Percentiles rank a stretch among this genome's conserved stretches.
These are phyloP conservation scores for Thermoascus crustaceus DNA, from an alignment of 2,329 filamentous ascomycete species.

Conservation along the genomic window DNA sequence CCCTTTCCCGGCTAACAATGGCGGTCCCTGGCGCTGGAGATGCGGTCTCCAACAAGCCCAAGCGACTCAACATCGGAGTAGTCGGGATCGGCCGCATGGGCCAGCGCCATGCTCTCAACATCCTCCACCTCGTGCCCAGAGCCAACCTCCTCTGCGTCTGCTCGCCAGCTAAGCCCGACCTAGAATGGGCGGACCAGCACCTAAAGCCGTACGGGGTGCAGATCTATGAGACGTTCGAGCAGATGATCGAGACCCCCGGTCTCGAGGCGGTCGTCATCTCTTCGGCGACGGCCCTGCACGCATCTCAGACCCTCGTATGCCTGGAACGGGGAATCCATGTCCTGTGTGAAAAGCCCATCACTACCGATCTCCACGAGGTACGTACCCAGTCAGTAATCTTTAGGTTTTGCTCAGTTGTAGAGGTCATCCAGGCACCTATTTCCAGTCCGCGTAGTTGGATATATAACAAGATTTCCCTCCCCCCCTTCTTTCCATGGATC, in stretches of 20 bases:
- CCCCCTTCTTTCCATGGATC: no score
- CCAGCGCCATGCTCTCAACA: slow-evolving; percentile 44
- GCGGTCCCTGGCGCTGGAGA: neutral
- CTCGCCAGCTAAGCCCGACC: slow-evolving; percentile 38
- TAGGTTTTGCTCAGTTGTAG: no score
- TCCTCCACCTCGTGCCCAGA: slow-evolving; percentile 39
- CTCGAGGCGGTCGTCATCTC: slow-evolving; percentile 43
- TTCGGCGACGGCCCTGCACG: slow-evolving; percentile 48
- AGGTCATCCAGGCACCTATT: no score
- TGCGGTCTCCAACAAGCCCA: neutral
- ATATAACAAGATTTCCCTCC: no score
- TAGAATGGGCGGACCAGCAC: slow-evolving; percentile 38
- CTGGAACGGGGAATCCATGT: slow-evolving; percentile 50
- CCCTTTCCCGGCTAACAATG: neutral
- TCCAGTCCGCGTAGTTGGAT: no score
- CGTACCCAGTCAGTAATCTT: slow-evolving; percentile 4
- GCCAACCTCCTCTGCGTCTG: slow-evolving; percentile 45
- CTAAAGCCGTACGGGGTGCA: slow-evolving; percentile 39
- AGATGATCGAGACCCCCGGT: slow-evolving; percentile 38
- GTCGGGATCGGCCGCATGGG: slow-evolving; percentile 48
- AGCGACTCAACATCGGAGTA: slow-evolving; percentile 27
- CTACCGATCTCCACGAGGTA: slow-evolving; percentile 3
- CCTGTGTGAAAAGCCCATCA: slow-evolving; percentile 48
- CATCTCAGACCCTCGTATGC: slow-evolving; percentile 49
- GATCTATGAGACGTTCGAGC: slow-evolving; percentile 40